phyloP scores from a whole-genome alignment of 805 yeast species.

The Kregervanrija delftensis region DNA sequence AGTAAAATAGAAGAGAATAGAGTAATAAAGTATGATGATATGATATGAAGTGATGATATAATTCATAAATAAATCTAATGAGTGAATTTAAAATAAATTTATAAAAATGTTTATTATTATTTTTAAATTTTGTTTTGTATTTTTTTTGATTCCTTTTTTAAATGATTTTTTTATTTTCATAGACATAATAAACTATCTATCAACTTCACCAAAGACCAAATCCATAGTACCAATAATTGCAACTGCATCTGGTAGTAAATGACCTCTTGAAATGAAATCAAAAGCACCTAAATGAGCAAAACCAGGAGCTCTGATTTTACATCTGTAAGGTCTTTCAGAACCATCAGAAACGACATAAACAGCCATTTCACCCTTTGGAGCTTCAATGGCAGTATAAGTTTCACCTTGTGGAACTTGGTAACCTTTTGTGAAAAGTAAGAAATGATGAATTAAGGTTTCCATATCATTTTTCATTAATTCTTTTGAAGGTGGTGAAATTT shows the following conservation, averaged over 20 bases:
- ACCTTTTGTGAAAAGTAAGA: conserved; percentile 82
- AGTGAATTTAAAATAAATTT: background rate
- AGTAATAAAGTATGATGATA: background rate
- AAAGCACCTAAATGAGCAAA: conserved; percentile 86
- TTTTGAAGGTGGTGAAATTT: conserved; percentile 78
- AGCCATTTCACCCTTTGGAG: conserved; percentile 95
- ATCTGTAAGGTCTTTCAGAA: conserved; percentile 82
- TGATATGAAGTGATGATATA: background rate
- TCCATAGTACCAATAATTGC: conserved; percentile 95
- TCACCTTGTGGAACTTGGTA: conserved; percentile 86
- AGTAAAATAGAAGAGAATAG: conserved; percentile 2
- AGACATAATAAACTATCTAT: conserved; percentile 44
- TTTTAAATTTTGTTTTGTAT: background rate
- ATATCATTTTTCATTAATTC: conserved; percentile 81
- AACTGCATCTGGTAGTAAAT: conserved; percentile 84
- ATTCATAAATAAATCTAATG: background rate
- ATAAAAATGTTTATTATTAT: background rate
- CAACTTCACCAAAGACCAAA: conserved; percentile 90
- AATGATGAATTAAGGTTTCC: conserved; percentile 90
- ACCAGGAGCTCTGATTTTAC: conserved; percentile 93
- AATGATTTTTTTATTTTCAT: background rate
- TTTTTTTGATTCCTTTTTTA: background rate
- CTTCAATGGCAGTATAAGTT: conserved; percentile 86
- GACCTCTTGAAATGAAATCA: conserved; percentile 81
- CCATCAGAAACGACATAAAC: conserved; percentile 87